These are phyloP conservation scores for Penicillium malachiteum DNA, from an alignment of 495 filamentous ascomycete species.

Conservation along the genomic window DNA sequence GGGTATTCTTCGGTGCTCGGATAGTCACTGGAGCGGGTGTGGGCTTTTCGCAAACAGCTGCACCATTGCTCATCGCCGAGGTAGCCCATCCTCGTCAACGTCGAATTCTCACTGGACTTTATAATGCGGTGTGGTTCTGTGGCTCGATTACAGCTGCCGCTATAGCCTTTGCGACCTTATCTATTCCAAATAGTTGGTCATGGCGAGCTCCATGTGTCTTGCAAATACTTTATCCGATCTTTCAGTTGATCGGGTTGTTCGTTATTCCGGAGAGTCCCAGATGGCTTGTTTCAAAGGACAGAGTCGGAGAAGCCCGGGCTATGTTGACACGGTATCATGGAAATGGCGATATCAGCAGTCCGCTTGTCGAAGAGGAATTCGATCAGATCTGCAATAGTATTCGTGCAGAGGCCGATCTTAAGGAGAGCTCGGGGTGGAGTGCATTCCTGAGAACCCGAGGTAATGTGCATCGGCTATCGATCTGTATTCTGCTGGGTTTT, in stretches of 20 bases:
- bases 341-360: conserved; percentile 24
- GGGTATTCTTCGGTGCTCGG: conserved; percentile 27
- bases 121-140: conserved; percentile 28
- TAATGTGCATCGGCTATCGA: conserved; percentile 60
- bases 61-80: conserved; percentile 27
- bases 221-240: conserved; percentile 21
- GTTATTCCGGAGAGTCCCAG: conserved; percentile 27
- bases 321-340: conserved; percentile 40
- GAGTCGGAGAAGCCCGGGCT: conserved; percentile 38
- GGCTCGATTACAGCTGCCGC: conserved; percentile 27
- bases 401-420: conserved; percentile 34
- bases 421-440: conserved; percentile 21
- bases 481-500: conserved; percentile 58
- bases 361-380: conserved; percentile 32
- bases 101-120: conserved; percentile 22
- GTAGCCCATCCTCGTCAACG: conserved; percentile 25
- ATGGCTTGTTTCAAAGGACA: conserved; percentile 45
- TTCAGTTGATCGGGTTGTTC: conserved; percentile 16
- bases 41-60: conserved; percentile 29
- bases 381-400: conserved; percentile 50
- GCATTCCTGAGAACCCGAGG: conserved; percentile 62
- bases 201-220: conserved; percentile 27
- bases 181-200: conserved; percentile 22
- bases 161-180: conserved; percentile 19
- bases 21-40: conserved; percentile 24